Percentiles rank a stretch among this genome's conserved stretches.
Conservation (phyloP, 306 rosid species). For the Gastrolobium bilobum region DNA sequence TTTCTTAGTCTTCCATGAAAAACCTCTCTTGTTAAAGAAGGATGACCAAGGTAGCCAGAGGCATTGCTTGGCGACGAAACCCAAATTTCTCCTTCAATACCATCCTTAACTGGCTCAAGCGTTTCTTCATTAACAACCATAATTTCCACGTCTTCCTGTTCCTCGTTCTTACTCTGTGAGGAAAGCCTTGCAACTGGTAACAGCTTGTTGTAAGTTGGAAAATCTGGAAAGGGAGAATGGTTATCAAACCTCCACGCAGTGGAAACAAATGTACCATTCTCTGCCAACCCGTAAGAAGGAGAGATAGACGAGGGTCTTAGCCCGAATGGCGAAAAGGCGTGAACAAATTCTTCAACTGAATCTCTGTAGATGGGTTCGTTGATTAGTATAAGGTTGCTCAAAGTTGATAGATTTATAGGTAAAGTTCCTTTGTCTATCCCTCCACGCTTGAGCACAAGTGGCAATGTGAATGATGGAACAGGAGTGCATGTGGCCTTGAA, state of each 20-base stretch:
- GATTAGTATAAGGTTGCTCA: constrained; percentile 72
- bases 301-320: constrained; percentile 62
- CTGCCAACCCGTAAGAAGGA: constrained; percentile 89
- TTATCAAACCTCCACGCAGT: constrained; percentile 66
- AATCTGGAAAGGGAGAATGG: constrained; percentile 38
- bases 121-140: constrained; percentile 74
- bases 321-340: constrained; percentile 62
- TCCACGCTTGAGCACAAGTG: constrained; percentile 75
- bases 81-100: constrained; percentile 87
- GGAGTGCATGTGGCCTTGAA: constrained; percentile 85
- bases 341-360: constrained; percentile 63
- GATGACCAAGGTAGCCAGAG: constrained; percentile 76
- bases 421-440: constrained; percentile 51
- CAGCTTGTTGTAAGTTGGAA: constrained; percentile 69
- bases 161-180: constrained; percentile 6
- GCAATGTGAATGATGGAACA: constrained; percentile 78
- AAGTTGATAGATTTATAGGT: constrained; percentile 53
- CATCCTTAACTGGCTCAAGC: constrained; percentile 70
- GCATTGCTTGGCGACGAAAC: constrained; percentile 87
- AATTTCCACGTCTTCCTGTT: constrained; percentile 66
- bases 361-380: constrained; percentile 77
- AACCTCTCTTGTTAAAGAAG: constrained; percentile 67
- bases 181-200: constrained; percentile 72
- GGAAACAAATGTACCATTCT: constrained; percentile 88
- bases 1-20: constrained; percentile 61